Evolutionary conservation across 164 flowering plant species (phyloP), one percentile per base, ranked within the genome.

Genomic region (Santalum album): DNA sequence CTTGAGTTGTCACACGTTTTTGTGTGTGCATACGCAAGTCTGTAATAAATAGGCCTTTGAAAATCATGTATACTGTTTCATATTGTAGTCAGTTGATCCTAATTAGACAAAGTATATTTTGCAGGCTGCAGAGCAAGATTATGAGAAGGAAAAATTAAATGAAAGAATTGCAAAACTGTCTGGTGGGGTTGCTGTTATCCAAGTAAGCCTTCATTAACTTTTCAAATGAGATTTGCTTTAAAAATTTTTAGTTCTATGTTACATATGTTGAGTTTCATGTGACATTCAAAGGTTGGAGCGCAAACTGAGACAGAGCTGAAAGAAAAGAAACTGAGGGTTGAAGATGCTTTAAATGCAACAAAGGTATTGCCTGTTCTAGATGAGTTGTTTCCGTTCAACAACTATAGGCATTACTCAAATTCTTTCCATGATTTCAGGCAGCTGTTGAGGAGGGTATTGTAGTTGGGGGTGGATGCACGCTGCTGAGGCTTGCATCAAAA

Each of bases 371-470:
- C 10, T 16, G 26, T 23, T 25, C 15, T 54, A 17, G 1, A 14
- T 19, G 16, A 50, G 12, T 50, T 50, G 18, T 50, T 25, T 38
- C n/a, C n/a, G 2, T 36, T 9, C 16, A 10, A 36, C 2, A 36
- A n/a, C n/a, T n/a, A n/a, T n/a, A n/a, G n/a, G n/a, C n/a, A n/a
- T n/a, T n/a, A n/a, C n/a, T n/a, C n/a, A n/a, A n/a, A n/a, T n/a
- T n/a, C n/a, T 38, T 14, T 38, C 3, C 15, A 46, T 64, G 63
- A 40, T 61, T 66, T 27, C 75, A 91, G 98, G 99, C 97, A 5
- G 97, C 99, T 56, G 99, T 92, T 51, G 99, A 89, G 73, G 97
- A 89, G 65, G 97, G 97, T 38, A 89, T 89, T 65, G 97, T 89
- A 18, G 95, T 89, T 59, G 95, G 95, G 54, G 96, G 96, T 62